Evolutionary conservation across 148 eudicot species (phyloP).

Genomic region (Euryodendron excelsum): DNA sequence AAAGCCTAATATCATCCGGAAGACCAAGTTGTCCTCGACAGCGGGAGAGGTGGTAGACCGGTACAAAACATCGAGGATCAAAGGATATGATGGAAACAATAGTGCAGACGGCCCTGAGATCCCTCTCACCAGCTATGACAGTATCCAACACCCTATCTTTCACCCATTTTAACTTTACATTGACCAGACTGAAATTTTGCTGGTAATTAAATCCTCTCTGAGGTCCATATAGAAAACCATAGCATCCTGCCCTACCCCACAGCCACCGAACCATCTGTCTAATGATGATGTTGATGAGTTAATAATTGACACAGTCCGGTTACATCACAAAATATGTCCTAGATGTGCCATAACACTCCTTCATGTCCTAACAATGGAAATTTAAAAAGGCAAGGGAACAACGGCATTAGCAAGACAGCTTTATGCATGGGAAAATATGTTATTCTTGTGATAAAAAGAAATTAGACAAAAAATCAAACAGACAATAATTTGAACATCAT

Average conservation of each 20-base stretch:
- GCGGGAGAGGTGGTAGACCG: conserved; percentile 58
- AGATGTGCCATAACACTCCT: neutral
- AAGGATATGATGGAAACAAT: conserved; percentile 58
- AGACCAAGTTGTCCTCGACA: conserved; percentile 60
- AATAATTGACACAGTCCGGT: neutral
- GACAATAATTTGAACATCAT: no score
- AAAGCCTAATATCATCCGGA: conserved; percentile 57
- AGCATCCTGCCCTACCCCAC: conserved; percentile 4
- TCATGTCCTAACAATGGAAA: neutral
- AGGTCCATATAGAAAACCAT: conserved; percentile 15
- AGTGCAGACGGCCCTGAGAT: conserved; percentile 58
- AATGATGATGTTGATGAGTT: neutral
- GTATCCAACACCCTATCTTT: conserved; percentile 74
- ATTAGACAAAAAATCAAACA: no score
- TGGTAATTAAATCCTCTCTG: conserved; percentile 36
- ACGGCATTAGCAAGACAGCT: neutral
- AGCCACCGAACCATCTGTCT: conserved; percentile 41
- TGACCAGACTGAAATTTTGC: conserved; percentile 62
- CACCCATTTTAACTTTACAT: conserved; percentile 81
- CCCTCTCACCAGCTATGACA: conserved; percentile 54
- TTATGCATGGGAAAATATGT: neutral
- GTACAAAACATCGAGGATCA: conserved; percentile 43
- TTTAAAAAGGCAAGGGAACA: neutral
- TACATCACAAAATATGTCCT: neutral
- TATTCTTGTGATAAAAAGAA: neutral